Conservation (phyloP, 257 asterid genomes). For the Solanum chilense region DNA sequence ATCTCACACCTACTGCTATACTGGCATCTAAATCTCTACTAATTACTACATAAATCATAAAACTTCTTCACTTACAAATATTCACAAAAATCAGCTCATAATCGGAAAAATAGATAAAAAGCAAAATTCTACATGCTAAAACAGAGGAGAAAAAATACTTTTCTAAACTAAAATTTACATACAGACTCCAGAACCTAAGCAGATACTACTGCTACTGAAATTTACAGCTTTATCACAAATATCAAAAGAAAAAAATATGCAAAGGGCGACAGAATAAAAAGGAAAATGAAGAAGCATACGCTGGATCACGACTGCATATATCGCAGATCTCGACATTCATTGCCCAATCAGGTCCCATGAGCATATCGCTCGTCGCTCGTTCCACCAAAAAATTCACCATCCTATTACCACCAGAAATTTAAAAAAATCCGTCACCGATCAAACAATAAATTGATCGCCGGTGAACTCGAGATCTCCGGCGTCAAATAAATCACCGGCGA, state of each 20-base stretch:
- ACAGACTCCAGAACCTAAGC: not conserved
- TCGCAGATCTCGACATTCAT: constrained; percentile 38
- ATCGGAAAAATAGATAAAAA: not conserved
- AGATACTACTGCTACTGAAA: not conserved
- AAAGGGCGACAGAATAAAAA: not conserved
- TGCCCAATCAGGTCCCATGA: constrained; percentile 46
- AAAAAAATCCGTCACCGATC: not conserved
- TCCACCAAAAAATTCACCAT: constrained; percentile 40
- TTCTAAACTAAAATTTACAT: not conserved
- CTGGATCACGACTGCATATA: constrained; percentile 33
- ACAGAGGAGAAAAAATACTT: not conserved
- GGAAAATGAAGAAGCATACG: not conserved
- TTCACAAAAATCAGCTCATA: not conserved
- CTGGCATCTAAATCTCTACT: not conserved
- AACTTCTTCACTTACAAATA: not conserved
- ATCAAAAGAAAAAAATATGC: not conserved
- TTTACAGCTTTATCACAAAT: not conserved
- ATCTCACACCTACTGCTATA: not conserved
- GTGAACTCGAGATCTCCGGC: not conserved
- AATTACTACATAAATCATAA: not conserved
- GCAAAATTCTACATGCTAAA: not conserved
- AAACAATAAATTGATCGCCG: not conserved
- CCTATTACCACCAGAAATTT: not conserved
- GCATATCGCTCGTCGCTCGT: constrained; percentile 39
- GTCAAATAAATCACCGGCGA: not conserved